Evolutionary conservation across 2,329 filamentous ascomycete genomes (phyloP).

Genomic region (Trichoderma citrinoviride): DNA sequence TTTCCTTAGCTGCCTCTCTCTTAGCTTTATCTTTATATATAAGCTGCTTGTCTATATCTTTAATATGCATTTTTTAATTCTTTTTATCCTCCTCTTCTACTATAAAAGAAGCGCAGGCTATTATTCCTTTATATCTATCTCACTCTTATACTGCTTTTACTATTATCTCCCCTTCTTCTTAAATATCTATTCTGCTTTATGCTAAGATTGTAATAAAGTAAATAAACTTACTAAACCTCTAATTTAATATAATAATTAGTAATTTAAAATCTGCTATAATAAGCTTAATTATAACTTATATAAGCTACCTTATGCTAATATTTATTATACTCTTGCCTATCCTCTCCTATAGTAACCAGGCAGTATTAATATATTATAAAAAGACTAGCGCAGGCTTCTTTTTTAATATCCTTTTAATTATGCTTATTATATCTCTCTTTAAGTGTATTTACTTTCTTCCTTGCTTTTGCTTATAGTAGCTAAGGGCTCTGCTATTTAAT

Average conservation of each 20-base stretch:
- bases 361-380: conserved; percentile 60
- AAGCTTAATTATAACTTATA: conserved; percentile 46
- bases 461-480: background rate
- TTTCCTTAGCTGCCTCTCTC: background rate
- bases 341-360: conserved; percentile 64
- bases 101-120: background rate
- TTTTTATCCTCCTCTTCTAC: background rate
- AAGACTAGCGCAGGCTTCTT: conserved; percentile 67
- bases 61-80: background rate
- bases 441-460: conserved; percentile 45
- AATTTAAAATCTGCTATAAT: conserved; percentile 27
- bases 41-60: background rate
- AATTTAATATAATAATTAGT: background rate
- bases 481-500: background rate
- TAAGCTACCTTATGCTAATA: conserved; percentile 58
- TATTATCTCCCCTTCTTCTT: background rate
- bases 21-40: background rate
- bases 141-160: background rate
- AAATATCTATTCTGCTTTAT: conserved; percentile 6
- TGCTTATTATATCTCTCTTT: conserved; percentile 66
- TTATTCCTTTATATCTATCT: background rate
- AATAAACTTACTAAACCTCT: too few species aligned
- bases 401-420: conserved; percentile 70
- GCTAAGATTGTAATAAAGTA: background rate
- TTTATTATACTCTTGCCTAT: conserved; percentile 64